A percentile compares a stretch with the other conserved stretches of the same genome.
phyloP scores from a whole-genome alignment of 805 yeast species.

The Hanseniaspora clermontiae region DNA sequence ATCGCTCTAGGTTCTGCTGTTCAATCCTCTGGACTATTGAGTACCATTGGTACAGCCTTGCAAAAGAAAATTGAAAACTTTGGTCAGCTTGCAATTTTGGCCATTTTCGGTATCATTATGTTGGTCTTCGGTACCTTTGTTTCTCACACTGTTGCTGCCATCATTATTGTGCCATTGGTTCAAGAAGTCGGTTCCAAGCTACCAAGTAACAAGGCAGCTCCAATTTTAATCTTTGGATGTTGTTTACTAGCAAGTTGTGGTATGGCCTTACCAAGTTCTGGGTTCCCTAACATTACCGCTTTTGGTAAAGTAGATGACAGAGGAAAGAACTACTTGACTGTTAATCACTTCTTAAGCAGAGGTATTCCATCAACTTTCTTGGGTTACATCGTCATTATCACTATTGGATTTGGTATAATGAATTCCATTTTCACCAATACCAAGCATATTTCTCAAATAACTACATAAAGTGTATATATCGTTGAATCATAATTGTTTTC shows the following conservation, averaged over 20 bases:
- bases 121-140: slow-evolving; percentile 86
- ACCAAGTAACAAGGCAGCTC: slow-evolving; percentile 58
- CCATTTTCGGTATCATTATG: slow-evolving; percentile 73
- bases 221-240: slow-evolving; percentile 31
- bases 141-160: slow-evolving; percentile 92
- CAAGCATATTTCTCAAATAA: not conserved
- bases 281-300: slow-evolving; percentile 98
- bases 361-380: slow-evolving; percentile 82
- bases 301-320: slow-evolving; percentile 85
- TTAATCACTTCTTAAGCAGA: slow-evolving; percentile 67
- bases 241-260: slow-evolving; percentile 78
- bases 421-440: slow-evolving; percentile 21
- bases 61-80: slow-evolving; percentile 54
- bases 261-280: slow-evolving; percentile 94
- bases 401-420: slow-evolving; percentile 76
- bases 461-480: not conserved
- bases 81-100: slow-evolving; percentile 51
- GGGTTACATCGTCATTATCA: slow-evolving; percentile 57
- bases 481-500: not conserved
- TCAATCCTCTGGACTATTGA: slow-evolving; percentile 74
- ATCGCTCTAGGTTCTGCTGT: slow-evolving; percentile 89
- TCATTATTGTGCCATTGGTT: slow-evolving; percentile 80
- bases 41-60: slow-evolving; percentile 60
- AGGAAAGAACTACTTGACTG: slow-evolving; percentile 78
- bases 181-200: slow-evolving; percentile 69